phyloP scores from a whole-genome alignment of 2,329 filamentous ascomycete genomes.

The Trichophyton benhamiae region DNA sequence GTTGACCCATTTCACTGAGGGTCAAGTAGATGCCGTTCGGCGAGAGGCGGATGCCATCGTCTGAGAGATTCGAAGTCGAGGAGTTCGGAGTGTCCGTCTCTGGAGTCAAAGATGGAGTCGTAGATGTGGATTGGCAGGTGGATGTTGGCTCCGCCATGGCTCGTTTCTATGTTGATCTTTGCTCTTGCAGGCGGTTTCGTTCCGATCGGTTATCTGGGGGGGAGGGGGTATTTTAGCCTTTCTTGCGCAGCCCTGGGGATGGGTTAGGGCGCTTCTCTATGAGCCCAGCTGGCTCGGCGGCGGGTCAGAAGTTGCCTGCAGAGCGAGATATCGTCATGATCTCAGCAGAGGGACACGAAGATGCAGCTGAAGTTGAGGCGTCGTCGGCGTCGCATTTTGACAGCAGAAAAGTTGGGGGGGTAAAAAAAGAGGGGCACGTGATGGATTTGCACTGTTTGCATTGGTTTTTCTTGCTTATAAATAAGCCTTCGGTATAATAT shows the following conservation, averaged over 20 bases:
- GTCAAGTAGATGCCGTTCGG: slow-evolving; percentile 13
- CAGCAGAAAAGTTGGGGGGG: neutral
- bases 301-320: neutral
- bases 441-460: neutral
- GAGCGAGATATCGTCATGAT: neutral
- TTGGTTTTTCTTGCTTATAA: neutral
- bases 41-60: neutral
- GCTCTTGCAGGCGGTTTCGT: neutral
- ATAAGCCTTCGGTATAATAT: neutral
- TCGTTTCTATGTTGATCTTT: neutral
- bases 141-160: neutral
- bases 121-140: neutral
- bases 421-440: neutral
- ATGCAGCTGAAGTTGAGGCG: neutral
- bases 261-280: neutral
- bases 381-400: neutral
- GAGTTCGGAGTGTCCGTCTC: neutral
- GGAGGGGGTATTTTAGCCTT: neutral
- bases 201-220: neutral
- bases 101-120: neutral
- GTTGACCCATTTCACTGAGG: slow-evolving; percentile 6
- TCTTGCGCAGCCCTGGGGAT: neutral
- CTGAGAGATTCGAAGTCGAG: neutral
- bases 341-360: neutral
- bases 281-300: neutral